Conservation (phyloP, 2,329 filamentous ascomycete species). For the Diaporthe sp. region DNA sequence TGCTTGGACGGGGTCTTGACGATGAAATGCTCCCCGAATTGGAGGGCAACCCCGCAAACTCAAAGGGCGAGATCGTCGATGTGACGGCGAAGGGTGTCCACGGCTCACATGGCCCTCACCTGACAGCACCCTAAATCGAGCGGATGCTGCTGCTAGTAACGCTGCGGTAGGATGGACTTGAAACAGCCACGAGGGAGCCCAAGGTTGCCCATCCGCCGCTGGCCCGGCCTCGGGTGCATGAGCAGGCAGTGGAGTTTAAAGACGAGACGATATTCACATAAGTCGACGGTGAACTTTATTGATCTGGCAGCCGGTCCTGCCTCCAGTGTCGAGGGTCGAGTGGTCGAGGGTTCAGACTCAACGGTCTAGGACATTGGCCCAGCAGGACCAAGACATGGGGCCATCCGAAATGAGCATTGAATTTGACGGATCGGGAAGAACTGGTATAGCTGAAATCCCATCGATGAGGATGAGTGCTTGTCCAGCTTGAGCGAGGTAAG, state of each 20-base stretch:
- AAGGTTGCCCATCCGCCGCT: neutral
- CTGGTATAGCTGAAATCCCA: neutral
- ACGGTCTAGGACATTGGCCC: neutral
- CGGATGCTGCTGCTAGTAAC: neutral
- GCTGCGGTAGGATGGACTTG: conserved; percentile 18
- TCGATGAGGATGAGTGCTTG: neutral
- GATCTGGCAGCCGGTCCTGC: neutral
- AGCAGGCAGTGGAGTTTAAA: conserved; percentile 11
- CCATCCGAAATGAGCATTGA: neutral
- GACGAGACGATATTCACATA: neutral
- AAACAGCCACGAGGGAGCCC: conserved; percentile 14
- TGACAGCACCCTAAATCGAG: conserved; percentile 7
- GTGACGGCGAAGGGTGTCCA: conserved; percentile 1
- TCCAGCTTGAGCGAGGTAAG: neutral
- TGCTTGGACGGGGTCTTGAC: conserved; percentile 1
- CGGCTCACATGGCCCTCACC: neutral
- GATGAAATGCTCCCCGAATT: neutral
- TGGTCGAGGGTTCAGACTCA: neutral
- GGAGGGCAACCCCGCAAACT: conserved; percentile 22
- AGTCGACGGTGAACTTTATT: neutral
- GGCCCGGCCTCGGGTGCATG: conserved; percentile 5
- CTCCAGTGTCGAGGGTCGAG: neutral
- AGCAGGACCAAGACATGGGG: neutral
- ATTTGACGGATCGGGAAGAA: neutral
- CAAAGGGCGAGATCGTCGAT: conserved; percentile 17